phyloP scores from a whole-genome alignment of 345 rosid genomes.

The Turritis glabra region DNA sequence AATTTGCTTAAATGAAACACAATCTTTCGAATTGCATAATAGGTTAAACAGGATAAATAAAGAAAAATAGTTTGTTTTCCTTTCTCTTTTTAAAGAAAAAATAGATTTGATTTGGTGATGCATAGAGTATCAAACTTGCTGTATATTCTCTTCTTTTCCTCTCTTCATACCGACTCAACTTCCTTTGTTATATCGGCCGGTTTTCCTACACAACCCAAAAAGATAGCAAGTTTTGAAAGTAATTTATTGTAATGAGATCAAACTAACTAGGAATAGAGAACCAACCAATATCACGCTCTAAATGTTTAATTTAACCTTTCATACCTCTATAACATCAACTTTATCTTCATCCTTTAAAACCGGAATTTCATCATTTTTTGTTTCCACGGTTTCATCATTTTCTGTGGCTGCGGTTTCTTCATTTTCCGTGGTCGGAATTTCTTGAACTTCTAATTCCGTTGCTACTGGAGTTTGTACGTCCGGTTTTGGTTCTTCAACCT shows the following conservation, averaged over 20 bases:
- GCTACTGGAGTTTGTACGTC: slow-evolving; percentile 10
- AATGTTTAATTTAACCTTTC: background rate
- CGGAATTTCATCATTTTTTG: background rate
- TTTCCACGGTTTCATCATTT: background rate
- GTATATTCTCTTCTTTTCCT: background rate
- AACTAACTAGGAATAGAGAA: background rate
- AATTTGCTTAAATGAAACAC: background rate
- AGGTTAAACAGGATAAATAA: background rate
- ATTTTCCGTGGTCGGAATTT: background rate
- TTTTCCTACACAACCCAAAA: slow-evolving; percentile 22
- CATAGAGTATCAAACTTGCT: background rate
- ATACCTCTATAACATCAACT: slow-evolving; percentile 26
- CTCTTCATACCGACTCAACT: slow-evolving; percentile 28
- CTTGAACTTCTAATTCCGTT: slow-evolving; percentile 17
- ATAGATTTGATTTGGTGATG: background rate
- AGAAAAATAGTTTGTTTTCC: background rate
- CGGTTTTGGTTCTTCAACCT: slow-evolving; percentile 23
- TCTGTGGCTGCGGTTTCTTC: background rate
- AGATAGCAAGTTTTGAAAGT: background rate
- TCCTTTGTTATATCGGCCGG: slow-evolving; percentile 8
- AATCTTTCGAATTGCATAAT: background rate
- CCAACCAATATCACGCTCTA: background rate
- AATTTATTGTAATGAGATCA: background rate
- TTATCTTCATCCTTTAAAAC: slow-evolving; percentile 6
- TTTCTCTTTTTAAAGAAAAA: background rate